A percentile compares a stretch with the other conserved stretches of the same genome.
These are phyloP conservation scores for Aspergillus versicolor DNA, from an alignment of 2,329 filamentous ascomycete genomes.

Conservation along the genomic window DNA sequence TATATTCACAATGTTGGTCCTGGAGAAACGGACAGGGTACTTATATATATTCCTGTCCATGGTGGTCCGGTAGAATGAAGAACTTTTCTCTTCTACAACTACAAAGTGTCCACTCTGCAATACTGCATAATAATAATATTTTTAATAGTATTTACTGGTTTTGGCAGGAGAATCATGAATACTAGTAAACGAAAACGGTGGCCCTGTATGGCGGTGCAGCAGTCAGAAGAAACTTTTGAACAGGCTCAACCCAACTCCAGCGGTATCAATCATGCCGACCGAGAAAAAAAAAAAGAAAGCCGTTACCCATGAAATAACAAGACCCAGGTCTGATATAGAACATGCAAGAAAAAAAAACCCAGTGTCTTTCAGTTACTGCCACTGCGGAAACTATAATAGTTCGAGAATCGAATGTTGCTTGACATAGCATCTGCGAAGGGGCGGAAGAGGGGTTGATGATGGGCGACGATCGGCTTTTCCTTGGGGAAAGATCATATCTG, in stretches of 20 bases:
- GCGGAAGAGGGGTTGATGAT: slow-evolving; percentile 13
- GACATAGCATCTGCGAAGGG: slow-evolving; percentile 2
- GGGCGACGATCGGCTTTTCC: slow-evolving; percentile 11
- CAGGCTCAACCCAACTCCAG: slow-evolving; percentile 16
- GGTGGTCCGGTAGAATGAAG: no score
- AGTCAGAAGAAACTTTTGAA: slow-evolving; percentile 16
- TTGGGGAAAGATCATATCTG: neutral
- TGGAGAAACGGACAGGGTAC: no score
- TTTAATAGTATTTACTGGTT: neutral
- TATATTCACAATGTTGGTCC: no score
- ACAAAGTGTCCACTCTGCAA: neutral
- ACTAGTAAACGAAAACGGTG: neutral
- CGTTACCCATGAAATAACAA: slow-evolving; percentile 14
- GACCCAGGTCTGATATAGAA: neutral
- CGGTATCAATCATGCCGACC: slow-evolving; percentile 20
- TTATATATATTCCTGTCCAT: no score
- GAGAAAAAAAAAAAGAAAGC: slow-evolving; percentile 12
- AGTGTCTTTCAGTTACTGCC: slow-evolving; percentile 9
- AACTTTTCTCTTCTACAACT: no score
- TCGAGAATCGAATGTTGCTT: neutral
- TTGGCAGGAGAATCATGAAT: neutral
- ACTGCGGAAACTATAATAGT: slow-evolving; percentile 10
- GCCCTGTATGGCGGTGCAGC: slow-evolving; percentile 9
- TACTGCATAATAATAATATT: neutral
- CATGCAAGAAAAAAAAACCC: slow-evolving; percentile 1